Percentiles rank a stretch among this genome's conserved stretches.
phyloP scores from a whole-genome alignment of 2,329 filamentous ascomycete species.

The Monilinia aucupariae region DNA sequence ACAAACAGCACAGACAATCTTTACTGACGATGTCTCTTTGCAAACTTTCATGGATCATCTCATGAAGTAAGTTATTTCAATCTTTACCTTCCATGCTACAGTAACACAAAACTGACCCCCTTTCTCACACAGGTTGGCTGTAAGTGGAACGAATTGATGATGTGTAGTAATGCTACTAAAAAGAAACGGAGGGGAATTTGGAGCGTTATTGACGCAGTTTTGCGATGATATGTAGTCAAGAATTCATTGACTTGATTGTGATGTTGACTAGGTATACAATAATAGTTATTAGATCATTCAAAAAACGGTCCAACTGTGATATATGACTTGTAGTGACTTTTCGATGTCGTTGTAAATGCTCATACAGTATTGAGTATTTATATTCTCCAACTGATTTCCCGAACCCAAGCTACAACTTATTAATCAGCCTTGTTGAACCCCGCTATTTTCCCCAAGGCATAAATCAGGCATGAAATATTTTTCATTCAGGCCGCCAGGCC shows the following conservation, averaged over 20 bases:
- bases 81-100: conserved; percentile 18
- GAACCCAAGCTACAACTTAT: too few relatives aligned
- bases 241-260: conserved; percentile 14
- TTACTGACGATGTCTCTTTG: conserved; percentile 95
- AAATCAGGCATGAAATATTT: background rate
- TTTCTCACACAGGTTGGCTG: conserved; percentile 45
- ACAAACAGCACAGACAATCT: conserved; percentile 93
- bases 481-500: background rate
- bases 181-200: conserved; percentile 13
- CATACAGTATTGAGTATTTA: too few relatives aligned
- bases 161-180: conserved; percentile 11
- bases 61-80: conserved; percentile 73
- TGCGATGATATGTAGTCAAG: conserved; percentile 6
- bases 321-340: background rate
- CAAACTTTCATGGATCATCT: conserved; percentile 99
- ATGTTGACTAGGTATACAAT: conserved; percentile 17
- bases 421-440: background rate
- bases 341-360: background rate
- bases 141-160: conserved; percentile 55
- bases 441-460: background rate
- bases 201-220: conserved; percentile 10
- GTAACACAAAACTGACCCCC: conserved; percentile 18
- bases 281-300: conserved; percentile 16
- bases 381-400: too few relatives aligned
- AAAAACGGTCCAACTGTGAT: background rate